Conservation (phyloP, 2,329 filamentous ascomycete genomes). For the Aspergillus latus region DNA sequence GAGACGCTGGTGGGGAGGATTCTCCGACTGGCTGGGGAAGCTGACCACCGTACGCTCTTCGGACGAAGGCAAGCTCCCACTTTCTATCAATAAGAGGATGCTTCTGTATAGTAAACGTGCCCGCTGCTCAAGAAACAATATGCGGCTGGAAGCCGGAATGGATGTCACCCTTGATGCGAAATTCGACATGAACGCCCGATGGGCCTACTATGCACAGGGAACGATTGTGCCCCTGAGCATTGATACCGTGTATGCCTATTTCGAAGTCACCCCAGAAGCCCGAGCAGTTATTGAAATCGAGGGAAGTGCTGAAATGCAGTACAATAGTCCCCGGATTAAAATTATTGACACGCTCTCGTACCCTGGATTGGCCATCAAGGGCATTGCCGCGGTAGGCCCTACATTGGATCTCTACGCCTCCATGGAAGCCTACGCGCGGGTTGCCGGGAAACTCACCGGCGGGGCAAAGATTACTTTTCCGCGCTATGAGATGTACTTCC, state of each 20-base stretch:
- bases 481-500: conserved; percentile 20
- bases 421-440: not conserved
- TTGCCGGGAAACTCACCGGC: conserved; percentile 17
- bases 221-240: no score
- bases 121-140: no score
- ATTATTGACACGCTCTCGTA: conserved; percentile 26
- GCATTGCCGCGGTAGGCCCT: conserved; percentile 25
- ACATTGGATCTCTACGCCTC: conserved; percentile 22
- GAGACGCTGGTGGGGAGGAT: conserved; percentile 7
- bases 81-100: no score
- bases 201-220: no score
- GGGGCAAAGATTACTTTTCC: not conserved
- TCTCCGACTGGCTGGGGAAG: not conserved
- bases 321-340: conserved; percentile 16
- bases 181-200: no score
- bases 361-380: conserved; percentile 27
- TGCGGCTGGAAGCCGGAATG: no score
- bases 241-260: no score
- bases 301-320: conserved; percentile 20
- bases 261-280: no score
- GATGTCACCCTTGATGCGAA: no score
- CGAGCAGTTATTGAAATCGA: not conserved
- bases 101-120: no score
- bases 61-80: no score
- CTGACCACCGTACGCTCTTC: not conserved